Conservation (phyloP, 306 rosid species). For the Rosa chinensis region DNA sequence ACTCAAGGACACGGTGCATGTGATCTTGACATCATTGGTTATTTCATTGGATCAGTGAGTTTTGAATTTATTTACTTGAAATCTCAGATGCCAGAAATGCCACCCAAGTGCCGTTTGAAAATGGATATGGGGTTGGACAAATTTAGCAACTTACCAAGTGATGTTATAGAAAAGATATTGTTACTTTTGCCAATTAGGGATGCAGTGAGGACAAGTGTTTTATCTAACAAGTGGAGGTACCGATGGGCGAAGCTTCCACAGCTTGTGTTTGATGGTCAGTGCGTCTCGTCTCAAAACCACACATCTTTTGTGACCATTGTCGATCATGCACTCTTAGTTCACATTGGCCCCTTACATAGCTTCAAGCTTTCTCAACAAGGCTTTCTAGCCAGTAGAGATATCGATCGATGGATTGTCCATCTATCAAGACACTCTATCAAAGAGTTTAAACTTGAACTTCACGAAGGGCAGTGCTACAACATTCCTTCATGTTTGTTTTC, state of each 20-base stretch:
- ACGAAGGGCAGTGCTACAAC: conserved; percentile 51
- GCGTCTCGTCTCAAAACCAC: conserved; percentile 30
- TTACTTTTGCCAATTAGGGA: conserved; percentile 47
- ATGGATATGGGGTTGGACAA: conserved; percentile 41
- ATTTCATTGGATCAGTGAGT: background rate
- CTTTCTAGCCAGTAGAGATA: conserved; percentile 36
- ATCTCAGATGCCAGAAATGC: conserved; percentile 30
- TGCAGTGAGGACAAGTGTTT: conserved; percentile 54
- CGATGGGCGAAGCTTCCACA: conserved; percentile 24
- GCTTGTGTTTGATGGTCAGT: conserved; percentile 45
- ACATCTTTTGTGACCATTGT: conserved; percentile 32
- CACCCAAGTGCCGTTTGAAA: conserved; percentile 27
- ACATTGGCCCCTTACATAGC: conserved; percentile 45
- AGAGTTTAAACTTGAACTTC: conserved; percentile 52
- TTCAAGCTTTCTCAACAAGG: conserved; percentile 52
- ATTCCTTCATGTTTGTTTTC: conserved; percentile 47
- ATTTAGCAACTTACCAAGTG: conserved; percentile 45
- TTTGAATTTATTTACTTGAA: too few species aligned
- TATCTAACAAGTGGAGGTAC: conserved; percentile 55
- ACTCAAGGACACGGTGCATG: background rate
- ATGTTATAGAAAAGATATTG: conserved; percentile 47
- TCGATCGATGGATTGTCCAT: conserved; percentile 54
- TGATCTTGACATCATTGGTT: background rate
- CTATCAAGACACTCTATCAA: conserved; percentile 40
- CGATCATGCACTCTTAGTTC: conserved; percentile 57